These are phyloP conservation scores for Phanerodontia chrysosporium DNA, from an alignment of 768 basidiomycete genomes.

Conservation along the genomic window DNA sequence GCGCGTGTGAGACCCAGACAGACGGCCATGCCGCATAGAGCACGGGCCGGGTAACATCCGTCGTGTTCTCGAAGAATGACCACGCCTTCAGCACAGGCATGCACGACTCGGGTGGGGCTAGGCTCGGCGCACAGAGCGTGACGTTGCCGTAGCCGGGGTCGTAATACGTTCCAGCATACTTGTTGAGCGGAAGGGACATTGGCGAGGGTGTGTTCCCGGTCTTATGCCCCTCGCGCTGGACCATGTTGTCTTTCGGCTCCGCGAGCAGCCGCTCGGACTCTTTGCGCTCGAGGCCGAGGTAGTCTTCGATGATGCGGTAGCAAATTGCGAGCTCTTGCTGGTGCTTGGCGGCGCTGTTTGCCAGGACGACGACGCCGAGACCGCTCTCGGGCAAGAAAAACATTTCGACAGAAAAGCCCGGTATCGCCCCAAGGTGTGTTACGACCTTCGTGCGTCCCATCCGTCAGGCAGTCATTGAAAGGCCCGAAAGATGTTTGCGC, in stretches of 20 bases:
- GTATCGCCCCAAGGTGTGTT: conserved; percentile 10
- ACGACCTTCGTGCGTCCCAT: background rate
- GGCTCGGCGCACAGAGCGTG: conserved; percentile 17
- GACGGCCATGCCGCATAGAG: background rate
- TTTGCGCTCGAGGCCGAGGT: conserved; percentile 2
- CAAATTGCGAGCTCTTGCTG: background rate
- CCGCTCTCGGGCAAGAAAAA: conserved; percentile 9
- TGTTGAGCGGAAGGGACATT: conserved; percentile 5
- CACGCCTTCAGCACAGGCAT: conserved; percentile 7
- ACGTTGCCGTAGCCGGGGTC: conserved; percentile 19
- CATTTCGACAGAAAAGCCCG: conserved; percentile 8
- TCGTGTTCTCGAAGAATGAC: conserved; percentile 3
- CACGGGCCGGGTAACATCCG: background rate
- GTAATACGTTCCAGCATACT: conserved; percentile 14
- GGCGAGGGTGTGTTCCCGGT: background rate
- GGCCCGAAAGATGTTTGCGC: background rate
- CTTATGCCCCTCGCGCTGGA: background rate
- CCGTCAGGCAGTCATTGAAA: background rate
- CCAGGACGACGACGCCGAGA: conserved; percentile 9
- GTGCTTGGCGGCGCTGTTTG: conserved; percentile 7
- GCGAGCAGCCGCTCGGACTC: background rate
- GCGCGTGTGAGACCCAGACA: conserved; percentile 4
- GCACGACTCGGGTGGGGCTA: conserved; percentile 13
- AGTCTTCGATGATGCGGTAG: conserved; percentile 13
- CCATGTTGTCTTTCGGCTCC: background rate